Percentiles rank a stretch among this genome's conserved stretches.
Evolutionary conservation across 805 yeast species (phyloP).

Genomic region (Candida xyloterini): DNA sequence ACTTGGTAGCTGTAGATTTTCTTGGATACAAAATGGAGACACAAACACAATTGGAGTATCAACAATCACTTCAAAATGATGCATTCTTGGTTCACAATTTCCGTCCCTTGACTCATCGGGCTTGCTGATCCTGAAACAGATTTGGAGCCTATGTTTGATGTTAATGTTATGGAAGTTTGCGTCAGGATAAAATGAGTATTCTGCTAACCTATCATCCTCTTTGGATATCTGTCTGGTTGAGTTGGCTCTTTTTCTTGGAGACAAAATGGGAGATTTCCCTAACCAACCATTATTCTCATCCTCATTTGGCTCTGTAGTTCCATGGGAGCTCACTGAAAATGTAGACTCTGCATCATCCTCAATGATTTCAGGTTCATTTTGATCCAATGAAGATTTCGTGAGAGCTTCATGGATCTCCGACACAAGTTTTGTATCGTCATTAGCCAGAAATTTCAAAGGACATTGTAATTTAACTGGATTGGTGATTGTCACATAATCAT

Average conservation of each 20-base stretch:
- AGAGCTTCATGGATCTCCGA: conserved; percentile 26
- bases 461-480: conserved; percentile 38
- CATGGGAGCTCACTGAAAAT: conserved; percentile 27
- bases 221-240: conserved; percentile 11
- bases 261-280: conserved; percentile 22
- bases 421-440: conserved; percentile 30
- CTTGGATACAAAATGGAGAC: conserved; percentile 38
- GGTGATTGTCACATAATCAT: conserved; percentile 32
- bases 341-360: conserved; percentile 25
- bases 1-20: conserved; percentile 40
- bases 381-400: conserved; percentile 23
- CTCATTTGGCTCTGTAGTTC: conserved; percentile 15
- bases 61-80: conserved; percentile 76
- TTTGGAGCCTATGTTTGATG: conserved; percentile 65
- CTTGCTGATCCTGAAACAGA: conserved; percentile 64
- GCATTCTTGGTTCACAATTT: conserved; percentile 44
- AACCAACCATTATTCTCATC: conserved; percentile 21
- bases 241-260: conserved; percentile 16
- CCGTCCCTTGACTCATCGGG: conserved; percentile 43
- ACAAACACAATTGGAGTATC: conserved; percentile 68
- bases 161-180: conserved; percentile 59
- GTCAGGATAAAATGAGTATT: conserved; percentile 53
- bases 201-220: conserved; percentile 18
- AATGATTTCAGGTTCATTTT: conserved; percentile 18
- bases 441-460: conserved; percentile 33